Evolutionary conservation across 208 protist genomes (phyloP), one percentile per base, ranked within the genome.

Genomic region (Leishmania martiniquensis): DNA sequence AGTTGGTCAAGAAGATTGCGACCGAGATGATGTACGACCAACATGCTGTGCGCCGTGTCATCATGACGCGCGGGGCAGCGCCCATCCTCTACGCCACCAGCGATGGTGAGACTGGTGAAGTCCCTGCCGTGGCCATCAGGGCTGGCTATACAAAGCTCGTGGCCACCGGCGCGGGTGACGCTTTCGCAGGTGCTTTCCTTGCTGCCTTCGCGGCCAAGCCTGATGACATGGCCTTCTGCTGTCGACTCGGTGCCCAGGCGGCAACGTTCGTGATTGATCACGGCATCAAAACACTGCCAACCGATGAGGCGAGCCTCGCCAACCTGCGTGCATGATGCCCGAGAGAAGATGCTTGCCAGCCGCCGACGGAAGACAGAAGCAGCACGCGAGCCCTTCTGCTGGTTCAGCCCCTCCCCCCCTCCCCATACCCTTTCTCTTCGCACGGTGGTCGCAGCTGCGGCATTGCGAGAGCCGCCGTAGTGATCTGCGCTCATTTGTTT

Each of bases 151-250:
- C 97, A 25, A 97, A 98, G 69, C 37, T 80, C 29, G 17, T 44
- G 72, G 86, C 88, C 29, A 99, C 99, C 47, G 98, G 96, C 57
- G 97, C 94, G 34, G 97, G 97, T 44, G 98, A 99, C 77, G 87
- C 92, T 51, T 99, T 99, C 72, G 91, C 96, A 39, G 98, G 96
- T 65, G 98, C 94, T 68, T 99, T 98, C 83, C 70, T 99, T 0
- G 74, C 93, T 47, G 74, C 82, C 29, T 82, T 93, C 10, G 78
- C 77, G 32, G 34, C 81, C 37, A 90, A 86, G 39, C 81, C 75
- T 22, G 72, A 86, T 39, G 49, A 76, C n/a, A 22, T 96, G 1
- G 82, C 75, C 44, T 83, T 80, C 47, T 95, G 89, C 73, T 87
- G 93, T 42, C 44, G 52, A 1, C 82, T 87, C 39, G 93, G 91